Conservation (phyloP, 495 filamentous ascomycete genomes). For the Lophiostoma macrostomum region DNA sequence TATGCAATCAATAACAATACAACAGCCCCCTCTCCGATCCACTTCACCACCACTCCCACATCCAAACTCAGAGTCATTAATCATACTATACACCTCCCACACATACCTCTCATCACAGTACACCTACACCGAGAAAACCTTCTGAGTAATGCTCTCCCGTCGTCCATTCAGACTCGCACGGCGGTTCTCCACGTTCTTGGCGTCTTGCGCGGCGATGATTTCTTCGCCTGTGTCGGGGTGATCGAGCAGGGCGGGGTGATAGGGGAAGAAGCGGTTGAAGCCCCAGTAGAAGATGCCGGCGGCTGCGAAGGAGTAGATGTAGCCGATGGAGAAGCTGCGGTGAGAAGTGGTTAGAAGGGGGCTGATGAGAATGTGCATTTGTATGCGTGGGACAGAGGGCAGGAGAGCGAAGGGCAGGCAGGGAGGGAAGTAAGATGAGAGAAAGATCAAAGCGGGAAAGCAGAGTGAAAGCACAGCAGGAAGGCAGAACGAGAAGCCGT, state of each 20-base stretch:
- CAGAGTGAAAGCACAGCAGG: no score
- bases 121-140: slow-evolving; percentile 10
- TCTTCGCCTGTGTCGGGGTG: slow-evolving; percentile 31
- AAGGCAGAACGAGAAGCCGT: no score
- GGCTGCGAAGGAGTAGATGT: slow-evolving; percentile 20
- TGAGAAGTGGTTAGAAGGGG: not conserved
- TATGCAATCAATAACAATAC: no score
- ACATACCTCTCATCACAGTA: no score
- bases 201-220: slow-evolving; percentile 28
- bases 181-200: slow-evolving; percentile 13
- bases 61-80: no score
- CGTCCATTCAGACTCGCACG: slow-evolving; percentile 3
- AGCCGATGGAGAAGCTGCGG: slow-evolving; percentile 27
- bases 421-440: not conserved
- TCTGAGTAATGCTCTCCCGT: not conserved
- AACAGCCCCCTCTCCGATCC: no score
- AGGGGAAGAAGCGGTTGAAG: slow-evolving; percentile 17
- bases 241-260: slow-evolving; percentile 15
- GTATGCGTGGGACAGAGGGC: not conserved
- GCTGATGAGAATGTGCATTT: not conserved
- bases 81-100: no score
- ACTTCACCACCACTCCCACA: no score
- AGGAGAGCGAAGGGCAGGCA: not conserved
- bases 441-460: no score
- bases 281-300: slow-evolving; percentile 21